These are phyloP conservation scores for Monosporozyma servazzii DNA, from an alignment of 805 yeast species.

Conservation along the genomic window DNA sequence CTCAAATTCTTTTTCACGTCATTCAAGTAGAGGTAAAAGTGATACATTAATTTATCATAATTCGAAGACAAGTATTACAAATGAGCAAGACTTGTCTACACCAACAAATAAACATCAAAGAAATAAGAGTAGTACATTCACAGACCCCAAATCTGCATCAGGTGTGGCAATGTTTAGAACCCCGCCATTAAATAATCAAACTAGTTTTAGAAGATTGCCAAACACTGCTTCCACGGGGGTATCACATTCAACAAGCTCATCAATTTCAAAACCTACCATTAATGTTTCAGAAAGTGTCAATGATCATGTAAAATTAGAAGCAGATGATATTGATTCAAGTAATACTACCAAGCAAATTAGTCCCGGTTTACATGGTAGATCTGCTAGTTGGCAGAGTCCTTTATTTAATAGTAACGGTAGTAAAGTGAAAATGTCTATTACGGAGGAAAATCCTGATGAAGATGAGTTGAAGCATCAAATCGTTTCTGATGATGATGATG, in stretches of 20 bases:
- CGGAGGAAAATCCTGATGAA: not conserved
- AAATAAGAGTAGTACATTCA: constrained; percentile 9
- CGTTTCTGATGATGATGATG: not conserved
- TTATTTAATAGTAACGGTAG: constrained; percentile 3
- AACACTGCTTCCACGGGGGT: not conserved
- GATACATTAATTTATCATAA: constrained; percentile 18
- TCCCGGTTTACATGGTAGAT: not conserved
- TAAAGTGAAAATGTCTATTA: not conserved
- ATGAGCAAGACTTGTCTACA: not conserved
- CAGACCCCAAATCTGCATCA: constrained; percentile 2
- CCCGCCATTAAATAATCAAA: constrained; percentile 9
- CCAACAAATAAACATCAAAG: constrained; percentile 6
- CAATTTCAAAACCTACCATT: not conserved
- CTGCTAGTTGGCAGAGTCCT: constrained; percentile 7
- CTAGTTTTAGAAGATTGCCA: not conserved
- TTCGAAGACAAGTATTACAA: not conserved
- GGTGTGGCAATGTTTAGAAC: constrained; percentile 14
- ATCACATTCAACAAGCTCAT: not conserved
- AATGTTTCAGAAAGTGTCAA: not conserved
- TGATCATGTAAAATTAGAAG: not conserved
- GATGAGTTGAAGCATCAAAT: not conserved
- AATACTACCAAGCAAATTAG: not conserved
- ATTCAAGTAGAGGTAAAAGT: constrained; percentile 22
- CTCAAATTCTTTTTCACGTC: not conserved
- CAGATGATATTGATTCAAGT: not conserved